Conservation (phyloP, 2,329 filamentous ascomycete species). For the Ophiocordyceps polyrhachis-furcata region DNA sequence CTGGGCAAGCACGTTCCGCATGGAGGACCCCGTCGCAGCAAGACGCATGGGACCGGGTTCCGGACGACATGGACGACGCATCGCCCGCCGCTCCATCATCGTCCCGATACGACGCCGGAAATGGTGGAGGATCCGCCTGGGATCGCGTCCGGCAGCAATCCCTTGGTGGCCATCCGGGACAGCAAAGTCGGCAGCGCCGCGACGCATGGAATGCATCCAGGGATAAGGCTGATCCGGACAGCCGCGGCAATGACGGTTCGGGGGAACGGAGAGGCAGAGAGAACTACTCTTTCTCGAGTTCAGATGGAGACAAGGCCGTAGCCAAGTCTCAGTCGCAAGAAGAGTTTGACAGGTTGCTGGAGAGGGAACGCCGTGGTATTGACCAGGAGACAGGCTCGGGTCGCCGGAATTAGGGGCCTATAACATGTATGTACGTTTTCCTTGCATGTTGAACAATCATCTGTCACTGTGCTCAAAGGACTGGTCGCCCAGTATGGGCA, state of each 20-base stretch:
- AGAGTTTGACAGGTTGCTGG: slow-evolving; percentile 30
- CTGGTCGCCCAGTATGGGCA: background rate
- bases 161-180: slow-evolving; percentile 8
- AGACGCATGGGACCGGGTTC: slow-evolving; percentile 9
- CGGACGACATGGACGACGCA: slow-evolving; percentile 19
- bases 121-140: slow-evolving; percentile 20
- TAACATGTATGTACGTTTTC: background rate
- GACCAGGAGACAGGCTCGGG: slow-evolving; percentile 11
- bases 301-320: slow-evolving; percentile 17
- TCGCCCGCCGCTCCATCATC: slow-evolving; percentile 21
- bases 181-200: slow-evolving; percentile 6
- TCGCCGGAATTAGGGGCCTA: slow-evolving; percentile 5
- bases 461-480: background rate
- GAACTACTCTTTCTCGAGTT: slow-evolving; percentile 15
- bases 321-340: slow-evolving; percentile 27
- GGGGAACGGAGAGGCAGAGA: slow-evolving; percentile 6
- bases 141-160: slow-evolving; percentile 23
- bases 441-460: background rate
- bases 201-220: slow-evolving; percentile 4
- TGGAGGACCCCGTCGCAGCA: slow-evolving; percentile 4
- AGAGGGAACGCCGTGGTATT: slow-evolving; percentile 20
- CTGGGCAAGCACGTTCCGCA: slow-evolving; percentile 1
- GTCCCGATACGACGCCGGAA: slow-evolving; percentile 7
- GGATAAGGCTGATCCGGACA: slow-evolving; percentile 4
- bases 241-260: slow-evolving; percentile 9